A percentile compares a stretch with the other conserved stretches of the same genome.
Conservation (phyloP, 1,284 basidiomycete species). For the Sporisorium sorghi region DNA sequence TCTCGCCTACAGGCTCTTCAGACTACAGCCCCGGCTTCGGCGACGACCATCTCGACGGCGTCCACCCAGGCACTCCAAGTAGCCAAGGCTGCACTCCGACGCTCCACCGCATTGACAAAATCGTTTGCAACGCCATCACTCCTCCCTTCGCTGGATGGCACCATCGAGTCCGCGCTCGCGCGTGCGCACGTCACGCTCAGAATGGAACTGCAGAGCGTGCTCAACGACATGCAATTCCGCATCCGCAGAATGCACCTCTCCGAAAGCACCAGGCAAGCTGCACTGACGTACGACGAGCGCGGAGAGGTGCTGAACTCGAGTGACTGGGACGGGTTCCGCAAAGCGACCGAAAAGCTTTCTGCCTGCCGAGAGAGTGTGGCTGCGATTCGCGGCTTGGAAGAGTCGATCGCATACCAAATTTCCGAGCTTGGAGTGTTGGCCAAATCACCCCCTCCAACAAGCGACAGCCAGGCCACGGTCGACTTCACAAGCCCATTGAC, state of each 20-base stretch:
- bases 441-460: conserved; percentile 9
- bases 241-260: conserved; percentile 28
- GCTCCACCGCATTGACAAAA: conserved; percentile 32
- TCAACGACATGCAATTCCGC: conserved; percentile 11
- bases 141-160: conserved; percentile 23
- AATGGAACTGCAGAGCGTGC: conserved; percentile 11
- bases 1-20: conserved; percentile 21
- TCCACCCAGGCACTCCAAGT: conserved; percentile 23
- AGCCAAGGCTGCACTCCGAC: conserved; percentile 17
- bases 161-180: conserved; percentile 16
- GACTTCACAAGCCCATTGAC: conserved; percentile 23
- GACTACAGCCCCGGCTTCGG: conserved; percentile 9
- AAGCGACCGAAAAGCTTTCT: conserved; percentile 28
- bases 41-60: conserved; percentile 12
- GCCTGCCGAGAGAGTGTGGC: conserved; percentile 30
- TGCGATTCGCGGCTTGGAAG: conserved; percentile 23
- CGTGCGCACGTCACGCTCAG: conserved; percentile 3
- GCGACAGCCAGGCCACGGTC: neutral
- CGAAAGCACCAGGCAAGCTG: conserved; percentile 16
- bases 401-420: conserved; percentile 35
- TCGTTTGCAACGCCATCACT: conserved; percentile 31
- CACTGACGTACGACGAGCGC: conserved; percentile 35
- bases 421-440: conserved; percentile 27
- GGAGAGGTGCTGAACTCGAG: conserved; percentile 28
- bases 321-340: conserved; percentile 50